Evolutionary conservation across 1,284 basidiomycete genomes (phyloP).

Genomic region (Fistulina hepatica): DNA sequence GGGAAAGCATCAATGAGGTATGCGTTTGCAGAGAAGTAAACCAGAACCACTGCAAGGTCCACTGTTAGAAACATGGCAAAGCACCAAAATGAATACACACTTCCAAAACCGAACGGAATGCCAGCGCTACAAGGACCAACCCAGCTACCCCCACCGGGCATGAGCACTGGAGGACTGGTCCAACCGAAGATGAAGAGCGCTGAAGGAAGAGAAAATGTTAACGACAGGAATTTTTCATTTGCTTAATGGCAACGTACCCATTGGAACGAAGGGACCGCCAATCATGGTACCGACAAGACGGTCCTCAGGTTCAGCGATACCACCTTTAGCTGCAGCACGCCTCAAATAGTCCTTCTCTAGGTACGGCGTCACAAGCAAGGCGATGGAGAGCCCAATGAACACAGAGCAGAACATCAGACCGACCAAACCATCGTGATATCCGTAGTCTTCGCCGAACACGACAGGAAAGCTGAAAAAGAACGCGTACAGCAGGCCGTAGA

Average conservation of each 20-base stretch:
- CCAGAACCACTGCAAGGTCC: conserved; percentile 24
- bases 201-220: neutral
- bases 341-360: conserved; percentile 26
- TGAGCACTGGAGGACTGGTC: conserved; percentile 23
- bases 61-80: neutral
- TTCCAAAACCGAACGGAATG: conserved; percentile 38
- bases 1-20: conserved; percentile 38
- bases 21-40: conserved; percentile 31
- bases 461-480: conserved; percentile 13
- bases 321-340: conserved; percentile 19
- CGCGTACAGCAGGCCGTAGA: conserved; percentile 10
- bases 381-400: conserved; percentile 32
- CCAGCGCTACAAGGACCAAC: conserved; percentile 36
- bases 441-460: conserved; percentile 32
- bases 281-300: conserved; percentile 32
- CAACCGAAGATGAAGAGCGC: conserved; percentile 36
- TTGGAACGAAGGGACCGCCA: conserved; percentile 20
- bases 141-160: conserved; percentile 26
- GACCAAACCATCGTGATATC: conserved; percentile 31
- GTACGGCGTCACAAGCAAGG: conserved; percentile 26
- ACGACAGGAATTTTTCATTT: neutral
- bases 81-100: conserved; percentile 2
- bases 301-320: conserved; percentile 33
- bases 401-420: conserved; percentile 39
- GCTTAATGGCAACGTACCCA: conserved; percentile 11